A percentile compares a stretch with the other conserved stretches of the same genome.
phyloP scores from a whole-genome alignment of 495 filamentous ascomycete species.

The Platismatia glauca region DNA sequence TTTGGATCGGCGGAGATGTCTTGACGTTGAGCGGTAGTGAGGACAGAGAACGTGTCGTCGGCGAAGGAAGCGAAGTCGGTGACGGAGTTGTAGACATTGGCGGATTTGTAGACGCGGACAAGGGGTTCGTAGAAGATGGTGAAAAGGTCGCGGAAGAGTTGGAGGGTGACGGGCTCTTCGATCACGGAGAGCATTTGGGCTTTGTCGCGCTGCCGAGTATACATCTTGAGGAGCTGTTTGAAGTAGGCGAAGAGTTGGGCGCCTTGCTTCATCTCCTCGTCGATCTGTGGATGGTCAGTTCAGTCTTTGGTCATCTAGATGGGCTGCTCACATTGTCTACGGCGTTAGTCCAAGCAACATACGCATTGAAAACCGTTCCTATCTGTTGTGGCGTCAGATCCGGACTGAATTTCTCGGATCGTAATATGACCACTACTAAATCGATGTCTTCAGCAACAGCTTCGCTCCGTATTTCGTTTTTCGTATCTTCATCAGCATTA shows the following conservation, averaged over 20 bases:
- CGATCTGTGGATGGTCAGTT: constrained; percentile 33
- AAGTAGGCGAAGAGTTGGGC: constrained; percentile 87
- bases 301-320: constrained; percentile 10
- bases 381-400: constrained; percentile 64
- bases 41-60: constrained; percentile 81
- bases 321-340: constrained; percentile 63
- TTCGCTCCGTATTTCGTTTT: constrained; percentile 63
- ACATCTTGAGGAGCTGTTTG: constrained; percentile 90
- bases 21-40: constrained; percentile 82
- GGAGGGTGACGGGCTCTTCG: constrained; percentile 86
- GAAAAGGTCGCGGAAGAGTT: constrained; percentile 91
- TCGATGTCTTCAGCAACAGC: constrained; percentile 64
- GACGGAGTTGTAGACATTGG: constrained; percentile 93
- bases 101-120: constrained; percentile 94
- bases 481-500: constrained; percentile 61
- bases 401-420: constrained; percentile 62
- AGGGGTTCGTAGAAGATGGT: constrained; percentile 98
- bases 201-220: constrained; percentile 88
- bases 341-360: constrained; percentile 92
- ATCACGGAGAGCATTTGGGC: constrained; percentile 93
- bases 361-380: constrained; percentile 80
- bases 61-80: constrained; percentile 92
- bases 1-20: constrained; percentile 92
- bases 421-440: constrained; percentile 71
- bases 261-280: constrained; percentile 77